phyloP scores from a whole-genome alignment of 2,329 filamentous ascomycete species.

The Aspergillus sp. region DNA sequence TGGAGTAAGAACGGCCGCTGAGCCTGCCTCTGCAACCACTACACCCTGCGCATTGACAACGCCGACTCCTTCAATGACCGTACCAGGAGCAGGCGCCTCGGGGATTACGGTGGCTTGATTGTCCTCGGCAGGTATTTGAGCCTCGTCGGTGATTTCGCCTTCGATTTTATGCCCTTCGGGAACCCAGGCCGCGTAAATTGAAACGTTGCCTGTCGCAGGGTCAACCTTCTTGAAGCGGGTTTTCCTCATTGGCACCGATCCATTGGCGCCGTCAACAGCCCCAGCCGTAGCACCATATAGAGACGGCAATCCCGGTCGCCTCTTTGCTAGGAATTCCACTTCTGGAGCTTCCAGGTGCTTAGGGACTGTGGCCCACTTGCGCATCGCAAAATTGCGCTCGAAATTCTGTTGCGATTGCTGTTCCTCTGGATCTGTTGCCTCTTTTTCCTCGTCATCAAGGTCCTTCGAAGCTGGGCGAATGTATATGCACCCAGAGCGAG shows the following conservation, averaged over 20 bases:
- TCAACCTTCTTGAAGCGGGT: constrained; percentile 79
- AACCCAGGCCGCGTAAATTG: constrained; percentile 80
- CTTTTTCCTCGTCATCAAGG: constrained; percentile 38
- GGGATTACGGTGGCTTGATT: constrained; percentile 34
- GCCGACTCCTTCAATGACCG: constrained; percentile 59
- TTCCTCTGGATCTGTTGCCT: constrained; percentile 36
- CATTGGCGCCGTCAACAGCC: constrained; percentile 28
- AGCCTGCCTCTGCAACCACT: constrained; percentile 52
- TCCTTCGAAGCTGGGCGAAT: constrained; percentile 62
- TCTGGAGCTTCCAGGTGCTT: constrained; percentile 59
- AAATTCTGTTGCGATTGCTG: constrained; percentile 24
- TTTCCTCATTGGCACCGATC: constrained; percentile 64
- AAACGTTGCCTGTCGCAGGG: constrained; percentile 72
- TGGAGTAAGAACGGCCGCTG: constrained; percentile 48
- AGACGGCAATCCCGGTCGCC: constrained; percentile 59
- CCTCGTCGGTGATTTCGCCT: constrained; percentile 70
- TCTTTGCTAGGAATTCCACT: constrained; percentile 62
- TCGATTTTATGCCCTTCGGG: constrained; percentile 76
- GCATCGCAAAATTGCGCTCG: constrained; percentile 55
- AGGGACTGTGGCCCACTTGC: constrained; percentile 60
- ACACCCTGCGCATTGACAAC: constrained; percentile 63
- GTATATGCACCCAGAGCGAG: constrained; percentile 72
- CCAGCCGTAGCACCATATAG: constrained; percentile 42
- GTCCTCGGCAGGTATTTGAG: constrained; percentile 48
- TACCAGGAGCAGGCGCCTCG: constrained; percentile 54